Percentiles rank a stretch among this genome's conserved stretches.
Evolutionary conservation across 2,329 filamentous ascomycete genomes (phyloP).

Genomic region (Xylaria sp.): DNA sequence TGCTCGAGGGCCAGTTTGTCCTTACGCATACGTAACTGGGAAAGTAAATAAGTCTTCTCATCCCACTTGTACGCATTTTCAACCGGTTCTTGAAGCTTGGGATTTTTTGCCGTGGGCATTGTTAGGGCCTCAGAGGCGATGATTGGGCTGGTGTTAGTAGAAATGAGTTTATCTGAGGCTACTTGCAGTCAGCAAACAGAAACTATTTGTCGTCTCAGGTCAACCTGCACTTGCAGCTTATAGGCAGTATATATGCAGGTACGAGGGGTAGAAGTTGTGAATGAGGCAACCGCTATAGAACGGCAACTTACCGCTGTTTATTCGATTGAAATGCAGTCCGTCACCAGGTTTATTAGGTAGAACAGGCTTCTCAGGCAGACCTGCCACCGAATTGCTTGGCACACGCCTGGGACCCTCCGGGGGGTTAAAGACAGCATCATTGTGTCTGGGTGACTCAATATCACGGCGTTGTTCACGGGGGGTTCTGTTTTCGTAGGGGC

Average conservation of each 20-base stretch:
- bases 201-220: not conserved
- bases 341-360: not conserved
- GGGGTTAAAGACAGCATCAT: conserved; percentile 26
- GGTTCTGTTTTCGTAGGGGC: conserved; percentile 8
- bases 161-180: conserved; percentile 16
- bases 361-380: not conserved
- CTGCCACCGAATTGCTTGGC: conserved; percentile 10
- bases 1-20: conserved; percentile 11
- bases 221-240: not conserved
- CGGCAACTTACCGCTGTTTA: conserved; percentile 33
- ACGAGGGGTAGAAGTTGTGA: not conserved
- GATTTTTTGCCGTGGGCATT: conserved; percentile 34
- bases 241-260: not conserved
- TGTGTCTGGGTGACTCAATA: conserved; percentile 15
- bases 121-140: not conserved
- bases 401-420: conserved; percentile 12
- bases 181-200: conserved; percentile 13
- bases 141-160: not conserved
- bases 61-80: conserved; percentile 25
- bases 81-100: conserved; percentile 34
- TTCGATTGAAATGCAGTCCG: conserved; percentile 13
- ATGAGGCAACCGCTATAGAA: too few relatives aligned
- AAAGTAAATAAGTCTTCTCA: conserved; percentile 17
- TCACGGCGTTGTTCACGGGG: conserved; percentile 22
- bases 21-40: conserved; percentile 14